Evolutionary conservation across 768 basidiomycete genomes (phyloP).

Genomic region (Russula dissimulans): DNA sequence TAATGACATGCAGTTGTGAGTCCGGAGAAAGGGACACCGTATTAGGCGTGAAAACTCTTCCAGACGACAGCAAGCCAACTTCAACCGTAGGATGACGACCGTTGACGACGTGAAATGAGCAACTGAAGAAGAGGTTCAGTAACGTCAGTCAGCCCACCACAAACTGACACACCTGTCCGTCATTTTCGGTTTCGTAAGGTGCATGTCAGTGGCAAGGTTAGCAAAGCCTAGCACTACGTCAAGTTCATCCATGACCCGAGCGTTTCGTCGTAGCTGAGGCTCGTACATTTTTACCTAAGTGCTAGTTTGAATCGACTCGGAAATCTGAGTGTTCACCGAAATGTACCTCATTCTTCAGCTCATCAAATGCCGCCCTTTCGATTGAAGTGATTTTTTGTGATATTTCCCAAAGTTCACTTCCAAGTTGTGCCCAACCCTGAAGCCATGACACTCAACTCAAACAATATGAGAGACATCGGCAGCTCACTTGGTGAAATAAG

Average conservation of each 20-base stretch:
- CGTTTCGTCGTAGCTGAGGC: constrained; percentile 55
- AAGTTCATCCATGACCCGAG: constrained; percentile 75
- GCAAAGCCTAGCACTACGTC: constrained; percentile 82
- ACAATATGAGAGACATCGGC: not conserved
- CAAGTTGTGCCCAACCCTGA: constrained; percentile 70
- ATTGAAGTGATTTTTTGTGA: constrained; percentile 40
- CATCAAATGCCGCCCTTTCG: constrained; percentile 69
- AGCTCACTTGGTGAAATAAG: constrained; percentile 55
- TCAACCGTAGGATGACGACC: constrained; percentile 94
- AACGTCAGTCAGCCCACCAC: not conserved
- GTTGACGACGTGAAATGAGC: constrained; percentile 54
- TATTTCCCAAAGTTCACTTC: constrained; percentile 54
- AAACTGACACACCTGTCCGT: constrained; percentile 49
- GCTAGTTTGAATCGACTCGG: not conserved
- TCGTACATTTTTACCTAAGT: constrained; percentile 54
- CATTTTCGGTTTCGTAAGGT: constrained; percentile 63
- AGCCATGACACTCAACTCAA: not conserved
- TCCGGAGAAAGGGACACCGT: constrained; percentile 51
- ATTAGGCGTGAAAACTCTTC: constrained; percentile 80
- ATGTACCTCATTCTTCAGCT: constrained; percentile 55
- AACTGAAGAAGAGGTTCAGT: not conserved
- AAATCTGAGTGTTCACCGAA: not conserved
- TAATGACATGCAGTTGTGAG: constrained; percentile 73
- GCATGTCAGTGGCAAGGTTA: constrained; percentile 65
- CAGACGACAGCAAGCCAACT: constrained; percentile 63